Base-by-base conservation (phyloP, 352 stramenopile genomes). In the Phytophthora hybrid region DNA sequence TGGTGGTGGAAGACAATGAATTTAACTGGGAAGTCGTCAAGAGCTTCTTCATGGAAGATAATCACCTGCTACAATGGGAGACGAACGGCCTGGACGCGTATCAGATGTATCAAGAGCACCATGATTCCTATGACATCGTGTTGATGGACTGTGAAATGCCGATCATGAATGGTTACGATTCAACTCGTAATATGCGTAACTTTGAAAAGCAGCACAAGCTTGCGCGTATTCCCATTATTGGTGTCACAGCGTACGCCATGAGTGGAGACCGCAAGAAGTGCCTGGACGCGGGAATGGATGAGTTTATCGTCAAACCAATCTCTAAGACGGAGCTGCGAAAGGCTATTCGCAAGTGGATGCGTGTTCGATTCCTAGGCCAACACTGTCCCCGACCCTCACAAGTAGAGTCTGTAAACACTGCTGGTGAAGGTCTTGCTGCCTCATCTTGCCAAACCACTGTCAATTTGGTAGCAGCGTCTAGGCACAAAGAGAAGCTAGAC, bases 1-100 rank as follows among this genome's bases (percentile, higher is more conserved):
- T 96, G 65, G 86, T 94, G 10, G 89, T 94, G 7, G 91, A 97
- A 80, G 91, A 97, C 73, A 97, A 97, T 53, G 89, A 97, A 56
- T 96, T 97, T 68, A 97, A 97, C 53, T 96, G 89, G 91, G 89
- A 97, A 76, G 89, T 97, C 7, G 88, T 97, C 47, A 96, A 95
- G 63, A 94, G 87, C 67, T 96, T 93, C 59, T 92, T 92, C 60
- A 85, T 83, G 53, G 83, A 93, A 55, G 89, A 93, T 52, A 90
- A 96, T 54, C 89, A 96, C 62, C 59, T 93, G 11, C 66, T 96
- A 19, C 89, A 94, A 59, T 96, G 89, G 89, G 87, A 93, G 58
- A 87, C 85, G 19, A 96, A 96, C 56, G 89, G 89, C 1, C 76
- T 80, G 18, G 85, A 94, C 41, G 89, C 89, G 19, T 86, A 86